These are phyloP conservation scores for Cucurbita maxima DNA, from an alignment of 306 rosid genomes.

Conservation along the genomic window DNA sequence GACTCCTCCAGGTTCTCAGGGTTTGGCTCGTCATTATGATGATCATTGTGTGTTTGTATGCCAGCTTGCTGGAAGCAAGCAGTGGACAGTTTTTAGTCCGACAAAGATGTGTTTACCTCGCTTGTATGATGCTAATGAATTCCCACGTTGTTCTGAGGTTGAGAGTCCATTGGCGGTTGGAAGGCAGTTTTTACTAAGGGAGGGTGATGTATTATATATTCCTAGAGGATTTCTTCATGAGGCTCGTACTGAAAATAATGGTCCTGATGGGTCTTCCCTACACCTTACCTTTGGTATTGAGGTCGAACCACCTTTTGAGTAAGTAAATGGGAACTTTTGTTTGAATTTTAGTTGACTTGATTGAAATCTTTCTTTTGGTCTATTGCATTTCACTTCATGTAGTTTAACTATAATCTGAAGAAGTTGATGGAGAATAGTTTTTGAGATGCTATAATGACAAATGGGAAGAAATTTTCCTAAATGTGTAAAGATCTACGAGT, in stretches of 20 bases:
- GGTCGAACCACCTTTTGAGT: constrained; percentile 85
- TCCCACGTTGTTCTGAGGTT: constrained; percentile 20
- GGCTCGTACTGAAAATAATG: constrained; percentile 35
- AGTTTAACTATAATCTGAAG: constrained; percentile 7
- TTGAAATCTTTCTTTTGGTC: background rate
- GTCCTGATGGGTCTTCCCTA: constrained; percentile 37
- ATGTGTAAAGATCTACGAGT: background rate
- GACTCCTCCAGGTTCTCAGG: constrained; percentile 84
- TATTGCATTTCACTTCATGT: constrained; percentile 28
- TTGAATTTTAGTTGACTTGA: background rate
- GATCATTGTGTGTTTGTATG: constrained; percentile 83
- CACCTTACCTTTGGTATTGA: constrained; percentile 77
- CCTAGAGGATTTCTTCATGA: constrained; percentile 85
- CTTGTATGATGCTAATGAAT: constrained; percentile 43
- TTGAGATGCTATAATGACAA: background rate
- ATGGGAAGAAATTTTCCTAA: background rate
- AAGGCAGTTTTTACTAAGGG: constrained; percentile 33
- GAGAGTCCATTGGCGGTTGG: constrained; percentile 24
- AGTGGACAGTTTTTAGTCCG: constrained; percentile 48
- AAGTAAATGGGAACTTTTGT: constrained; percentile 21
- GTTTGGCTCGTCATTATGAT: constrained; percentile 64
- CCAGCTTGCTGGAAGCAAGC: constrained; percentile 70
- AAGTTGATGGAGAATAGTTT: background rate
- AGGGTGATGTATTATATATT: constrained; percentile 69
- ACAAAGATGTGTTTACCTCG: constrained; percentile 44